Base-by-base conservation (phyloP, 2,329 filamentous ascomycete species). In the Venturia nashicola region DNA sequence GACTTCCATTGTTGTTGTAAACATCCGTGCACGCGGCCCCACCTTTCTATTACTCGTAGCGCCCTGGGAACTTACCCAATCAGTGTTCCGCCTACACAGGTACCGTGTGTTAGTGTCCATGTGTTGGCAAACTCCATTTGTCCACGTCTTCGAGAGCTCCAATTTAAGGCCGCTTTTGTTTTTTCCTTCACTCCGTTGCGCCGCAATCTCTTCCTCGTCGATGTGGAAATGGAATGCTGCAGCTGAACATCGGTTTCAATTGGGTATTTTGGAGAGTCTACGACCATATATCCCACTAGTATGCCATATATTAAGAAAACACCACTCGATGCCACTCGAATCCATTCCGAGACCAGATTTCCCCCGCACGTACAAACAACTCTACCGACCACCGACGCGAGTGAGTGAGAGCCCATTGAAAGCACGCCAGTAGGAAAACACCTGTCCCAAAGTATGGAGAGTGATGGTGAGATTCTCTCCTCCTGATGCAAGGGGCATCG, bases 181-280 rank as follows among this genome's bases (percentile, higher is more conserved):
- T 16, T 16, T 46, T 46, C 44, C 5, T 48, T n/a, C 44, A 7
- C 2, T 48, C 40, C 20, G 51, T 57, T 34, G 16, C n/a, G n/a
- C n/a, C n/a, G n/a, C n/a, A n/a, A n/a, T n/a, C n/a, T n/a, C n/a
- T n/a, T n/a, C n/a, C n/a, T n/a, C n/a, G n/a, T n/a, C n/a, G n/a
- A n/a, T n/a, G n/a, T n/a, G n/a, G n/a, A 20, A 48, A 20, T 11
- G 7, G 23, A 20, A 23, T 2, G 18, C 27, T 34, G 51, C 20
- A 8, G 32, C 51, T 18, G 59, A 46, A 23, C 36, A 42, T 61
- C 14, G 11, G 11, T 43, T 46, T 61, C n/a, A 43, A 27, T 60
- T 20, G 59, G 39, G 59, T 61, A 61, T 61, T 61, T 59, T 23
- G 55, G 42, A 46, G 59, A 61, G 36, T 61, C 59, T 61, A 61